Base-by-base conservation (phyloP, 345 rosid genomes). In the Murraya paniculata region DNA sequence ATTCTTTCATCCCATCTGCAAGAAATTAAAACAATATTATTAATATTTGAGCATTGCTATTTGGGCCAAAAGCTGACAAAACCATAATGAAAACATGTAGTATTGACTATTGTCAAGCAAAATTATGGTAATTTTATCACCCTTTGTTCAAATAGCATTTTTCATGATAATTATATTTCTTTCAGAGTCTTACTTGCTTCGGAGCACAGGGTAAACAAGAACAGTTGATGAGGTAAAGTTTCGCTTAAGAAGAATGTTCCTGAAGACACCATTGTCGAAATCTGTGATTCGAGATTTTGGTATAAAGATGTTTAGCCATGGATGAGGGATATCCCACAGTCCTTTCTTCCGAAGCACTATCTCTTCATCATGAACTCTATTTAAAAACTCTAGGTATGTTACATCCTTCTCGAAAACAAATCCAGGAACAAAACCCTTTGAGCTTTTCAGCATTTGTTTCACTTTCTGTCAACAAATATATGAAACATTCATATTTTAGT, bases 231-330 rank as follows among this genome's bases (percentile, higher is more conserved):
- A 79, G 2, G 90, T 81, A 21, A 83, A 77, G 69, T 87, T 87
- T 25, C 82, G 74, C 30, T 79, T 82, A 39, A 87, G 83, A 16
- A 87, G 77, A 82, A 87, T 80, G 71, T 80, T 81, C 24, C 21
- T 64, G 74, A 87, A 81, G 80, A 85, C 88, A 6, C 84, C 90
- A 2, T 73, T 61, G 48, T 85, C 35, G 78, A 87, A 81, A 35
- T 78, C 79, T 6, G 30, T 1, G 11, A 85, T 85, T 1, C 81
- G 68, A 71, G 90, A 87, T 81, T 69, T 79, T 11, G 90, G 88
- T 8, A 87, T n/a, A 41, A 87, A 87, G 14, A 87, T 75, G 31
- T 87, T 87, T 4, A 87, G 78, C 90, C 90, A 87, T 71, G 90
- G 90, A 78, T 87, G 90, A 62, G 88, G 82, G 67, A 87, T 79